Evolutionary conservation across 75 land plant genomes (phyloP), one percentile per base, ranked within the genome.

Genomic region (Larix kaempferi): DNA sequence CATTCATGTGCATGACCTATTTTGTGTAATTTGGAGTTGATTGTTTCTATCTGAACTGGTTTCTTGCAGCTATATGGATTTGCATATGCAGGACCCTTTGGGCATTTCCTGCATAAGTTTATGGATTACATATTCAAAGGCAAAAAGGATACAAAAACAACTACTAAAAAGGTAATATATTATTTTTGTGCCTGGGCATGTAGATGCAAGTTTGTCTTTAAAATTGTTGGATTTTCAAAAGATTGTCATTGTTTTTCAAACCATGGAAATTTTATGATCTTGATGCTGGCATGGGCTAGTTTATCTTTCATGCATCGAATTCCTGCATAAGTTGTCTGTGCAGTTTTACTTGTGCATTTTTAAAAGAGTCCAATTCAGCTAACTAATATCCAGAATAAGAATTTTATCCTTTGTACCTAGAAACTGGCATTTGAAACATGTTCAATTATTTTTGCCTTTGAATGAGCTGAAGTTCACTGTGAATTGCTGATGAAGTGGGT

Each of bases 11-110:
- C 41, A 69, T 37, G 73, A n/a, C 21, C 41, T 69, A 33, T 33
- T 65, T 33, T 65, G 6, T 65, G 21, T 29, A 29, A 41, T 6
- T 39, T 69, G 14, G n/a, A 69, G 13, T 69, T 69, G 52, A 21
- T 37, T 39, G 54, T 37, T 69, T 37, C 54, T 69, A 21, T 49
- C 52, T 69, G n/a, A 65, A 74, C 61, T 58, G 66, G 27, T 66
- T 60, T 63, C 44, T 63, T 91, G 80, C 92, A 95, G 98, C 80
- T 95, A 4, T 90, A 89, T 86, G 98, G 98, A 21, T 77, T 83
- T 74, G 80, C 82, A 29, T 95, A 95, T 88, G 89, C 82, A 25
- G 98, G 96, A 16, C 98, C 98, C 29, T 90, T 95, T 80, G 98
- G 96, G 8, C 98, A 95, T 80, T 95, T 87, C 80, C 77, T 95